Evolutionary conservation across 2,329 filamentous ascomycete genomes (phyloP), one percentile per base, ranked within the genome.

Genomic region (Penicillium paneum): DNA sequence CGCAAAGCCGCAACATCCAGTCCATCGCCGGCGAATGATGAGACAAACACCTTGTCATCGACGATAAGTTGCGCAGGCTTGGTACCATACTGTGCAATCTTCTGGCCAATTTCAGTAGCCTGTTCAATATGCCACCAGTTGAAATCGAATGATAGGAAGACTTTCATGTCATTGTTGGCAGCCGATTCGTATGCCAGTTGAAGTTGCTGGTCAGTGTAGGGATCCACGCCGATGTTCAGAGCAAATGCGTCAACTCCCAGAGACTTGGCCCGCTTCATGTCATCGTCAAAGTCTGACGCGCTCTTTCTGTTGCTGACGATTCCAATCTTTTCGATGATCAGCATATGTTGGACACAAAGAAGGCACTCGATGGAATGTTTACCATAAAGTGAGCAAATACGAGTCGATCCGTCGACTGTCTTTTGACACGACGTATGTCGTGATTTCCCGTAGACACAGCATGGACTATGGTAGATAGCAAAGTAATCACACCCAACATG

Each of bases 101-200:
- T 79, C 44, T 71, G 64, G 1, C 78, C 79, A 8, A 79, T 74
- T 5, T 66, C 69, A 4, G 64, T 68, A 1, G 75, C 73, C 34
- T 79, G 68, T 5, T 64, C 58, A 4, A 64, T 65, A 47, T 67
- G 57, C 67, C 73, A 79, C 75, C 77, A 77, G 66, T 81, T 80
- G 64, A 81, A 82, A 67, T 83, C 81, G 52, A 83, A 83, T 1
- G 80, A 83, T 57, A 83, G 75, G 51, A 83, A 81, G 13, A 81
- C 78, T 49, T 81, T 81, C 73, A 83, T 79, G 36, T 70, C 65
- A 52, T 71, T 69, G 13, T 69, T 71, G 15, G 73, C 73, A 1
- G 80, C 78, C 0, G 78, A 78, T 13, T 78, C 68, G 56, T 80
- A 82, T 0, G 80, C 80, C 21, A 74, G 71, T 1, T 66, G 71